Evolutionary conservation across 768 basidiomycete species (phyloP).

Genomic region (Lepiota subincarnata): DNA sequence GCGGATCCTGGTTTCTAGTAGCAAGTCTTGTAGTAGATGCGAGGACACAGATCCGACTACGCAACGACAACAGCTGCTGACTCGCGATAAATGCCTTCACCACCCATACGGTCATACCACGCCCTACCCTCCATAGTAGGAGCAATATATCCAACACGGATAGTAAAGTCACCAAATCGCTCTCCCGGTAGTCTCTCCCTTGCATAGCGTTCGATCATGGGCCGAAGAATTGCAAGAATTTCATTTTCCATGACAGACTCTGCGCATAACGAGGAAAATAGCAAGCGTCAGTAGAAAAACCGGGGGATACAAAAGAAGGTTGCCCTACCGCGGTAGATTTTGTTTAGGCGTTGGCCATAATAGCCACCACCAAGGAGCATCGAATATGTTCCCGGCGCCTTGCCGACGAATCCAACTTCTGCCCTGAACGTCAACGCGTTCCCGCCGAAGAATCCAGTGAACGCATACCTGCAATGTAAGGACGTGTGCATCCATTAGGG

Average conservation of each 20-base stretch:
- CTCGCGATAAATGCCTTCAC: slow-evolving; percentile 58
- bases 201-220: slow-evolving; percentile 95
- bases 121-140: slow-evolving; percentile 77
- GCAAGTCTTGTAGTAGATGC: too few species aligned
- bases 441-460: background rate
- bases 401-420: slow-evolving; percentile 97
- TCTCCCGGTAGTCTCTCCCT: slow-evolving; percentile 84
- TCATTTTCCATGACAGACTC: slow-evolving; percentile 89
- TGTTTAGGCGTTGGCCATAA: slow-evolving; percentile 91
- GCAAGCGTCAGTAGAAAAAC: background rate
- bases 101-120: slow-evolving; percentile 86
- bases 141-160: slow-evolving; percentile 87
- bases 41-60: background rate
- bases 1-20: too few species aligned
- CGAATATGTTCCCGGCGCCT: slow-evolving; percentile 86
- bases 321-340: slow-evolving; percentile 79
- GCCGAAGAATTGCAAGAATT: slow-evolving; percentile 81
- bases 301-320: background rate
- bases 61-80: background rate
- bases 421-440: slow-evolving; percentile 6
- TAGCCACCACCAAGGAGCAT: slow-evolving; percentile 98
- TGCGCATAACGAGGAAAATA: slow-evolving; percentile 21
- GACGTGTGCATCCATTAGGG: slow-evolving; percentile 90
- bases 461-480: slow-evolving; percentile 78
- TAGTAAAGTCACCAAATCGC: slow-evolving; percentile 92